A percentile compares a stretch with the other conserved stretches of the same genome.
Evolutionary conservation across 371 early-diverging fungal species (phyloP).

Genomic region (Entomophthora muscae): DNA sequence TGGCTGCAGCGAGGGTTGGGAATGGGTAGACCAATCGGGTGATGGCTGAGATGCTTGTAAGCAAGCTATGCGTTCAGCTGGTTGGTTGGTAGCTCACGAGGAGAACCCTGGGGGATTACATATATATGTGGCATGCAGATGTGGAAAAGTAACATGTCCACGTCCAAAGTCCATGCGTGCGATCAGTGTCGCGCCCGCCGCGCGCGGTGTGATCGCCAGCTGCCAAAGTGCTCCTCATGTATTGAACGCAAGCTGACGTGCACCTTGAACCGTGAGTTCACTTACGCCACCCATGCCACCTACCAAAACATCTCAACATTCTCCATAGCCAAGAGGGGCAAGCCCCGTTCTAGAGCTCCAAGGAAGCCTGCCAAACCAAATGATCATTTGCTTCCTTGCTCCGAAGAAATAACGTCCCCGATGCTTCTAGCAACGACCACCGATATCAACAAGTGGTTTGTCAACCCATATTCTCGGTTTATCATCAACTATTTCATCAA

Average conservation of each 20-base stretch:
- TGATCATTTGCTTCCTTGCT: neutral
- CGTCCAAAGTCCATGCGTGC: neutral
- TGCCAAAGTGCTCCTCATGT: neutral
- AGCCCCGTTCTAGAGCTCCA: neutral
- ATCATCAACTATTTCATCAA: neutral
- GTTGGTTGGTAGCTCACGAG: too few species aligned
- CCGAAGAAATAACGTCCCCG: neutral
- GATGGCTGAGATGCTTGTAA: too few species aligned
- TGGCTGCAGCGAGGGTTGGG: too few species aligned
- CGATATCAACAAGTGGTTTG: neutral
- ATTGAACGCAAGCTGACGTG: neutral
- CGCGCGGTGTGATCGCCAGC: neutral
- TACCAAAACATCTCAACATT: neutral
- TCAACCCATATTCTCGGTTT: neutral
- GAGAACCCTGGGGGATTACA: too few species aligned
- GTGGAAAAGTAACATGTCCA: too few species aligned
- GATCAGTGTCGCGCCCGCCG: neutral
- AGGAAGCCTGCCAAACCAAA: neutral
- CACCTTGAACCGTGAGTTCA: neutral
- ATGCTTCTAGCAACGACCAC: neutral
- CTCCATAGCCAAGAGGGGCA: neutral
- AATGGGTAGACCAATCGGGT: too few species aligned
- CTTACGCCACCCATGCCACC: neutral
- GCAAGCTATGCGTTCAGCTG: too few species aligned
- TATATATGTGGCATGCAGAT: too few species aligned